phyloP scores from a whole-genome alignment of 768 basidiomycete species.

The Russula foetens region DNA sequence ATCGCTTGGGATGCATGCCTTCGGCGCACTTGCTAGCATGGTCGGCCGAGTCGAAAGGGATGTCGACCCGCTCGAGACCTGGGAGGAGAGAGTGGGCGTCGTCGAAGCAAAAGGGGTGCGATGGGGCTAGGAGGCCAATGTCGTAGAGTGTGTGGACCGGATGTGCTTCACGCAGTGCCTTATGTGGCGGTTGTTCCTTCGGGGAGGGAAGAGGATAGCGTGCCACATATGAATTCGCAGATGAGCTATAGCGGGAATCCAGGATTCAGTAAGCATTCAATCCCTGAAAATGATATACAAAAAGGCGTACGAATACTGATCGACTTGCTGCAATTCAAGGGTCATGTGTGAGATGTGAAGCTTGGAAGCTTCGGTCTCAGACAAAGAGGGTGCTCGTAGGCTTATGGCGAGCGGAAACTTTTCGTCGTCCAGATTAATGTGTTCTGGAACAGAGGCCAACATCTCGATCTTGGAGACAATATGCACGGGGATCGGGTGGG shows the following conservation, averaged over 20 bases:
- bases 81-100: slow-evolving; percentile 46
- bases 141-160: slow-evolving; percentile 39
- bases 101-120: slow-evolving; percentile 25
- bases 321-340: slow-evolving; percentile 53
- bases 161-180: slow-evolving; percentile 49
- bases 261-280: background rate
- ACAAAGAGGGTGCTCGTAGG: slow-evolving; percentile 47
- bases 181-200: slow-evolving; percentile 53
- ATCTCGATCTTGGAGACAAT: slow-evolving; percentile 58
- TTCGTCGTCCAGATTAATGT: slow-evolving; percentile 39
- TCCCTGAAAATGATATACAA: background rate
- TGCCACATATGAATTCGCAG: slow-evolving; percentile 34
- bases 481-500: slow-evolving; percentile 38
- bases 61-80: slow-evolving; percentile 36
- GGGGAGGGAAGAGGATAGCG: slow-evolving; percentile 49
- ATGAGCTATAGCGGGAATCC: slow-evolving; percentile 20
- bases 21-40: slow-evolving; percentile 40
- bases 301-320: slow-evolving; percentile 52
- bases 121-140: slow-evolving; percentile 35
- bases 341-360: slow-evolving; percentile 50
- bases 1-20: slow-evolving; percentile 28
- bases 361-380: slow-evolving; percentile 40
- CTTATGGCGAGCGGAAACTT: slow-evolving; percentile 50
- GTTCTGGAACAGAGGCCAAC: slow-evolving; percentile 52
- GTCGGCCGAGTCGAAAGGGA: slow-evolving; percentile 41